A percentile compares a stretch with the other conserved stretches of the same genome.
Evolutionary conservation across 805 yeast genomes (phyloP).

Genomic region (Candida golubevii): DNA sequence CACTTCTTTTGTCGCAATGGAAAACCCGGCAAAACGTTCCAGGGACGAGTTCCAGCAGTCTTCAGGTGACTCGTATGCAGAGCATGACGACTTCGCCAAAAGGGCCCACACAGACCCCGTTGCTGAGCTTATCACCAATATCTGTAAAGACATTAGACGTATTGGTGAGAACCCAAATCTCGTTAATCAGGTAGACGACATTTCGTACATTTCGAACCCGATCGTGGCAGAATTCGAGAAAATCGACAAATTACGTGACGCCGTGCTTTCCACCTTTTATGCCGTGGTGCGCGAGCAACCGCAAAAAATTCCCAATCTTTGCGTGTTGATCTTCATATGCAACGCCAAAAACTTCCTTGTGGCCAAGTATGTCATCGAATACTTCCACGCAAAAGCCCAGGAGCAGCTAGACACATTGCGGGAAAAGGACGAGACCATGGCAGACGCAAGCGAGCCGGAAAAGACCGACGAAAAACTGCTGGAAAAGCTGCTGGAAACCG

Average conservation of each 20-base stretch:
- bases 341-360: constrained; percentile 60
- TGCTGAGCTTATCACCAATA: constrained; percentile 37
- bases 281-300: constrained; percentile 86
- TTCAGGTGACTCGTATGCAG: constrained; percentile 10
- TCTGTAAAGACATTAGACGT: constrained; percentile 42
- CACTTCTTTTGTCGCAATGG: constrained; percentile 8
- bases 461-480: constrained; percentile 1
- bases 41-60: constrained; percentile 23
- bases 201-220: constrained; percentile 64
- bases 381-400: constrained; percentile 61
- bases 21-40: constrained; percentile 16
- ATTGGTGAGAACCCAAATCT: constrained; percentile 41
- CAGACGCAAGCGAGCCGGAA: constrained; percentile 8
- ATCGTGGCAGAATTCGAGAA: constrained; percentile 61
- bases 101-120: constrained; percentile 39
- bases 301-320: constrained; percentile 72
- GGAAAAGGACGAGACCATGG: constrained; percentile 9
- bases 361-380: constrained; percentile 67
- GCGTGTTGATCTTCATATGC: constrained; percentile 62
- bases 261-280: constrained; percentile 57
- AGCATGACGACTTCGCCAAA: constrained; percentile 22
- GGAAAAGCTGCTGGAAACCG: constrained; percentile 1
- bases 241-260: constrained; percentile 54
- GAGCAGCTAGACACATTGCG: constrained; percentile 41
- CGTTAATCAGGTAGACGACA: constrained; percentile 40